Evolutionary conservation across 192 early-diverging fungal species (phyloP).

Genomic region (Coemansia sp.): DNA sequence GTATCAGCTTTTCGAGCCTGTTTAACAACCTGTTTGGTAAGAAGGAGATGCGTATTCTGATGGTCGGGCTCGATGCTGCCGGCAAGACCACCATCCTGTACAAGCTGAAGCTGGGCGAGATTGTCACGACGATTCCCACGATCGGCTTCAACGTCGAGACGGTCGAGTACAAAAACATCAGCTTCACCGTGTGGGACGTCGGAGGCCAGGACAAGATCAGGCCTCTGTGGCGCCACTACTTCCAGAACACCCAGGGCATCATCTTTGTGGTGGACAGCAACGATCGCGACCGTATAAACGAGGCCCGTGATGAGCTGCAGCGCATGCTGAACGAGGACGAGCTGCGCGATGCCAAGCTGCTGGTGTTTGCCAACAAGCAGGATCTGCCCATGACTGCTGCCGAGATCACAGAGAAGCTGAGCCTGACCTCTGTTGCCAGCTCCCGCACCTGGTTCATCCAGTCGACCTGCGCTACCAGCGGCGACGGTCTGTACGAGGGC

Average conservation of each 20-base stretch:
- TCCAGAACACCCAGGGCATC: conserved; percentile 95
- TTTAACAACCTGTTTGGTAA: conserved; percentile 77
- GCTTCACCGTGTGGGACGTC: conserved; percentile 98
- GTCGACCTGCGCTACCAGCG: conserved; percentile 85
- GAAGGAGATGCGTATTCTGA: conserved; percentile 96
- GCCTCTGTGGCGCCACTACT: conserved; percentile 98
- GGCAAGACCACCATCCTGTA: conserved; percentile 99
- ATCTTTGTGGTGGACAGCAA: conserved; percentile 98
- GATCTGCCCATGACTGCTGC: conserved; percentile 93
- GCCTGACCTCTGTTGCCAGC: conserved; percentile 70
- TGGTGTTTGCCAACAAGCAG: conserved; percentile 99
- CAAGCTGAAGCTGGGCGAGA: conserved; percentile 98
- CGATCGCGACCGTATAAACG: conserved; percentile 90
- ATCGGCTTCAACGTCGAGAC: conserved; percentile 99
- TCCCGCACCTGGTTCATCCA: conserved; percentile 93
- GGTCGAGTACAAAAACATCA: conserved; percentile 98
- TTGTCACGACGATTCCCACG: conserved; percentile 98
- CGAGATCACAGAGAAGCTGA: conserved; percentile 92
- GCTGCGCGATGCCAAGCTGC: conserved; percentile 81
- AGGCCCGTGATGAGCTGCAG: conserved; percentile 92
- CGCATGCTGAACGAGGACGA: conserved; percentile 96
- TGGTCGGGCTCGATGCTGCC: conserved; percentile 93
- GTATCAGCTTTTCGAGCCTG: conserved; percentile 76
- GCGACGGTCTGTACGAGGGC: conserved; percentile 98
- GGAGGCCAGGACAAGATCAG: conserved; percentile 99